These are phyloP conservation scores for Kwoniella botswanensis DNA, from an alignment of 768 basidiomycete species.

Conservation along the genomic window DNA sequence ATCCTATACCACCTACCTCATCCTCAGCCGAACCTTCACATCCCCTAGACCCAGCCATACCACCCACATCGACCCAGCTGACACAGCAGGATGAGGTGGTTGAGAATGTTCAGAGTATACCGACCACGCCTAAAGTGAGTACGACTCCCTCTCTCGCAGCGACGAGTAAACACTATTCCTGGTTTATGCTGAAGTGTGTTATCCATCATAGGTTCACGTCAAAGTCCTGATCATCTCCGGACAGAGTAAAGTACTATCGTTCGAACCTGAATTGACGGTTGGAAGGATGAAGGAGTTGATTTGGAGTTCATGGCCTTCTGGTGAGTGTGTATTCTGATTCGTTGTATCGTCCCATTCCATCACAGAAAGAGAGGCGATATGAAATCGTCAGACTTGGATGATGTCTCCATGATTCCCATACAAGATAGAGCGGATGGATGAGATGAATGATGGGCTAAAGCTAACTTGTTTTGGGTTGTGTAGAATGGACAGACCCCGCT, in stretches of 20 bases:
- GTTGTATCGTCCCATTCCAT: neutral
- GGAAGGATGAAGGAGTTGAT: conserved; percentile 45
- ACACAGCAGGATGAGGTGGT: neutral
- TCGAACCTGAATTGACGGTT: conserved; percentile 54
- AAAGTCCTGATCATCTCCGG: conserved; percentile 54
- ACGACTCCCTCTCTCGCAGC: neutral
- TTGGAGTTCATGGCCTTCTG: conserved; percentile 36
- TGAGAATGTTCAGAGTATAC: conserved; percentile 4
- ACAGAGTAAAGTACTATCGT: conserved; percentile 53
- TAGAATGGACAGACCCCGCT: conserved; percentile 45
- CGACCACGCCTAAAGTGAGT: conserved; percentile 2
- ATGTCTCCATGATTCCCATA: no score
- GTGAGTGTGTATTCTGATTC: conserved; percentile 4
- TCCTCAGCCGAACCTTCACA: neutral
- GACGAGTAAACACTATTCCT: no score
- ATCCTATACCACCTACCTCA: neutral
- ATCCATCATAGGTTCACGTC: conserved; percentile 39
- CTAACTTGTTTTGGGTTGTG: no score
- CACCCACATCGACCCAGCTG: neutral
- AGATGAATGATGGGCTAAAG: no score
- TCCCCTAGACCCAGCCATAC: neutral
- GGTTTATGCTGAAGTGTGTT: neutral
- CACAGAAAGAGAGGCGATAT: neutral
- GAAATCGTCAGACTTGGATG: neutral
- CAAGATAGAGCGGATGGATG: no score